A percentile compares a stretch with the other conserved stretches of the same genome.
phyloP scores from a whole-genome alignment of 2,329 filamentous ascomycete genomes.

The Trichoderma sp. region DNA sequence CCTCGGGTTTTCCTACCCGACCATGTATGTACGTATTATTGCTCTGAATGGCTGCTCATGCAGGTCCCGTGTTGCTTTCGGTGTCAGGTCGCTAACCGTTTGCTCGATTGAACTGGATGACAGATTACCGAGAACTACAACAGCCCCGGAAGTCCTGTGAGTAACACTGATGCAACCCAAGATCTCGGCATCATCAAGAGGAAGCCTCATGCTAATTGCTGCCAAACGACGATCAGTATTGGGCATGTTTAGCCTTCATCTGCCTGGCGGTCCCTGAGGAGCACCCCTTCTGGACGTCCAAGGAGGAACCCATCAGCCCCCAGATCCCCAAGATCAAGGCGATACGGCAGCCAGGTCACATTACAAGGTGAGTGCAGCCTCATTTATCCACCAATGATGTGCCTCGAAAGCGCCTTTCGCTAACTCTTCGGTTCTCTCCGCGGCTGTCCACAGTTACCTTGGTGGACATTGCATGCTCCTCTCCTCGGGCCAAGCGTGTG shows the following conservation, averaged over 20 bases:
- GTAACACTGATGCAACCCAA: slow-evolving; percentile 32
- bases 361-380: slow-evolving; percentile 53
- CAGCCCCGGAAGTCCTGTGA: slow-evolving; percentile 66
- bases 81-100: slow-evolving; percentile 30
- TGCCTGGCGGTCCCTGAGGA: slow-evolving; percentile 68
- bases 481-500: slow-evolving; percentile 64
- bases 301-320: slow-evolving; percentile 62
- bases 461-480: slow-evolving; percentile 73
- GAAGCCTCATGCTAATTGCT: slow-evolving; percentile 7
- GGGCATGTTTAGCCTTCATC: slow-evolving; percentile 78
- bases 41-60: background rate
- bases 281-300: slow-evolving; percentile 74
- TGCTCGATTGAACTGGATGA: slow-evolving; percentile 9
- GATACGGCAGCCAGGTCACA: slow-evolving; percentile 71
- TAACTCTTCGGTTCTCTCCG: background rate
- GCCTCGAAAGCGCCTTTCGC: background rate
- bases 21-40: slow-evolving; percentile 63
- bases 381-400: slow-evolving; percentile 14
- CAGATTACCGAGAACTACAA: slow-evolving; percentile 82
- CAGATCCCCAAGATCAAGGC: slow-evolving; percentile 62
- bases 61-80: slow-evolving; percentile 23
- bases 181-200: slow-evolving; percentile 6
- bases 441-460: slow-evolving; percentile 14
- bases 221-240: slow-evolving; percentile 55
- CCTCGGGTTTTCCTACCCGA: slow-evolving; percentile 76